phyloP scores from a whole-genome alignment of 179 eudicot species.

The Sideroxylon spinosum region DNA sequence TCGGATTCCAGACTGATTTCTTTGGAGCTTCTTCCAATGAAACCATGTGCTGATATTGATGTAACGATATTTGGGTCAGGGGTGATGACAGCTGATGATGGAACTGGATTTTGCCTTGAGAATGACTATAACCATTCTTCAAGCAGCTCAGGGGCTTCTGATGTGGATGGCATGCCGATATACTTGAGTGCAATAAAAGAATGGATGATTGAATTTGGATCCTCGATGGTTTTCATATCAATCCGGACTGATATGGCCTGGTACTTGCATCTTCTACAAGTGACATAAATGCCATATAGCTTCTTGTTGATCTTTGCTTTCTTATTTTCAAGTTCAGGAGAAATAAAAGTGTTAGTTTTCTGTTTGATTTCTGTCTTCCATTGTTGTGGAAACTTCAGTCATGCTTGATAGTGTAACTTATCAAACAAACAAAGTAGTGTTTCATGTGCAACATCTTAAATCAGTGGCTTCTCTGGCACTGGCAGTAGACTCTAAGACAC shows the following conservation, averaged over 20 bases:
- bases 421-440: not conserved
- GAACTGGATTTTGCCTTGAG: slow-evolving; percentile 72
- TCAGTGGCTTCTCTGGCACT: not conserved
- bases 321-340: not conserved
- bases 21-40: slow-evolving; percentile 84
- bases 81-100: slow-evolving; percentile 67
- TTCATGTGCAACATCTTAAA: not conserved
- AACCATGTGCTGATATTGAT: slow-evolving; percentile 85
- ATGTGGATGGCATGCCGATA: slow-evolving; percentile 63
- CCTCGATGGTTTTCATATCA: slow-evolving; percentile 75
- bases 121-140: slow-evolving; percentile 43
- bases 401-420: not conserved
- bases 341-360: not conserved
- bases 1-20: slow-evolving; percentile 78
- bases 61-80: slow-evolving; percentile 82
- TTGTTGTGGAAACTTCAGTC: not conserved
- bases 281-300: not conserved
- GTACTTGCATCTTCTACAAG: slow-evolving; percentile 26
- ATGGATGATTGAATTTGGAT: slow-evolving; percentile 84
- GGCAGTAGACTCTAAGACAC: not conserved
- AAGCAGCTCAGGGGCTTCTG: slow-evolving; percentile 38
- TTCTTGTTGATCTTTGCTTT: not conserved
- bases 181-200: slow-evolving; percentile 85
- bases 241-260: slow-evolving; percentile 85
- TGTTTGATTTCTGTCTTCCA: not conserved